These are phyloP conservation scores for Dentipellis sp. DNA, from an alignment of 768 basidiomycete genomes.

Conservation along the genomic window DNA sequence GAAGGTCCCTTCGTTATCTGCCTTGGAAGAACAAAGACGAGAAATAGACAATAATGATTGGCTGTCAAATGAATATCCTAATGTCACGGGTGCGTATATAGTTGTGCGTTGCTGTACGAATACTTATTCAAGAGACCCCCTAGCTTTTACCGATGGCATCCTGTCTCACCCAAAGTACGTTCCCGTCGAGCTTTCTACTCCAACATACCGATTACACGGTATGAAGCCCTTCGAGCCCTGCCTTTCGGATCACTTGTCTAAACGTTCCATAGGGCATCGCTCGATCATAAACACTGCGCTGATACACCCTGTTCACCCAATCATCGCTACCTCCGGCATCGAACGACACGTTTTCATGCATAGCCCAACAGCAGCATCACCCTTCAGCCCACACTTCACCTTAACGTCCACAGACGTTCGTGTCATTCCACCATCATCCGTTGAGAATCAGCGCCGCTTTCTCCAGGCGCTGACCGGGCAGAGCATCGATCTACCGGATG, in stretches of 20 bases:
- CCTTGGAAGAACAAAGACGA: constrained; percentile 35
- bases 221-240: constrained; percentile 3
- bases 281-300: constrained; percentile 71
- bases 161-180: constrained; percentile 34
- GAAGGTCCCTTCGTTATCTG: constrained; percentile 49
- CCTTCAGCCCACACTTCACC: constrained; percentile 34
- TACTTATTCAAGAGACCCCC: background rate
- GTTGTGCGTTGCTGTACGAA: background rate
- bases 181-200: constrained; percentile 55
- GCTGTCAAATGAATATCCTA: constrained; percentile 24
- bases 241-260: background rate
- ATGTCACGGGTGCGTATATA: constrained; percentile 27
- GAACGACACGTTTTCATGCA: constrained; percentile 65
- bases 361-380: constrained; percentile 48
- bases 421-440: constrained; percentile 24
- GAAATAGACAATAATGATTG: constrained; percentile 39
- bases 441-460: constrained; percentile 28
- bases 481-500: constrained; percentile 20
- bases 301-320: constrained; percentile 63
- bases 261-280: constrained; percentile 41
- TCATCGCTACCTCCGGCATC: constrained; percentile 63
- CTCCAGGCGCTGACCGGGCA: constrained; percentile 24
- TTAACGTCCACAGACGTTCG: constrained; percentile 42
- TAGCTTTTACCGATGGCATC: constrained; percentile 16
- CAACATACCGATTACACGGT: constrained; percentile 55